Evolutionary conservation across 768 basidiomycete genomes (phyloP), one percentile per base, ranked within the genome.

Genomic region (Leccinum obscurum): DNA sequence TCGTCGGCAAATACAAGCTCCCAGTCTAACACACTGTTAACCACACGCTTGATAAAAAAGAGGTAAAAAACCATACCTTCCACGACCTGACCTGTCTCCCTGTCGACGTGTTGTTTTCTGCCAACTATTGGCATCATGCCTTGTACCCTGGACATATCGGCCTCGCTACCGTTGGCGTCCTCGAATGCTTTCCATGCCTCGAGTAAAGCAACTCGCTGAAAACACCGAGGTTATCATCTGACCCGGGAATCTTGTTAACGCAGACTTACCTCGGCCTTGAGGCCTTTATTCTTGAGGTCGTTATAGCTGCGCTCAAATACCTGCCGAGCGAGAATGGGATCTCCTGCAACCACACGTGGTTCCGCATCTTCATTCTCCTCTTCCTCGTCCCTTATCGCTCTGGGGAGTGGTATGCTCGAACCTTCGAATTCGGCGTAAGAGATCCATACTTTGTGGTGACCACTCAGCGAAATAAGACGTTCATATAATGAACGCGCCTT

Each of bases 151-250:
- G 84, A 81, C 30, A 91, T 82, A 58, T 93, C 87, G 7, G 85
- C 85, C 10, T 82, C 73, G 1, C 86, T 81, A 17, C 97, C 96
- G 60, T 92, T 78, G 44, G 82, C 81, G 70, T 91, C 82, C 75
- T 99, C 97, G 70, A 95, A 97, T 1, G 86, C 80, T 78, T 96
- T 97, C 97, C 97, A 99, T 1, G 92, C 90, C 70, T 96, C 90
- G 26, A 99, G 83, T 17, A 99, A 77, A 4, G 92, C 89, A 58
- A 95, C 93, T 58, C 95, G 94, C 93, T 95, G 68, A 28, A 57
- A 54, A 61, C 28, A 54, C 59, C 51, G 24, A 28, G 20, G 49
- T 56, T 51, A 48, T 55, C 20, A 62, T 22, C 61, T 37, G n/a
- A 41, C 6, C 37, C 26, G 50, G 49, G 48, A 57, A 55, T 55